phyloP scores from a whole-genome alignment of 1,139 yeast species.

The Kodamaea alishanica region DNA sequence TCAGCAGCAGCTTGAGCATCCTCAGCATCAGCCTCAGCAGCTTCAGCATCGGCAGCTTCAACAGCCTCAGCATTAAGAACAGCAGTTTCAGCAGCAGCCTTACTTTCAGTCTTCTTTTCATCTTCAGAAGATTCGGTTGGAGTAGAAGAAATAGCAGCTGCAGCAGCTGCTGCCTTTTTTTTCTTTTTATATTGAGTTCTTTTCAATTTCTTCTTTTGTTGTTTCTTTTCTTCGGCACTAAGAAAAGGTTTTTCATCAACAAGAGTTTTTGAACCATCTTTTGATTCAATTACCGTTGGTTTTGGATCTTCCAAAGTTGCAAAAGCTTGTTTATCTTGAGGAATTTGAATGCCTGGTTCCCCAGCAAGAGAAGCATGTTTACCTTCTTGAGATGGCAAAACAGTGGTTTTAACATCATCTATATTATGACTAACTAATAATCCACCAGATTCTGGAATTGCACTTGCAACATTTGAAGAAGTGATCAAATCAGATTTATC shows the following conservation, averaged over 20 bases:
- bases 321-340: conserved; percentile 37
- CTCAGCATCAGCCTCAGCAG: conserved; percentile 7
- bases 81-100: conserved; percentile 24
- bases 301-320: conserved; percentile 37
- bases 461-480: conserved; percentile 8
- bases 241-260: conserved; percentile 19
- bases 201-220: conserved; percentile 48
- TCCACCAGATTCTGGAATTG: conserved; percentile 47
- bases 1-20: conserved; percentile 5
- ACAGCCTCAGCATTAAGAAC: conserved; percentile 12
- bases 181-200: conserved; percentile 45
- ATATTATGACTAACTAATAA: conserved; percentile 16
- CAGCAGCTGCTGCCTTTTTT: conserved; percentile 29
- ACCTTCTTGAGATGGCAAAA: conserved; percentile 51
- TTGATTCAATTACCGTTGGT: conserved; percentile 35
- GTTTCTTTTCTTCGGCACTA: conserved; percentile 39
- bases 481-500: conserved; percentile 34
- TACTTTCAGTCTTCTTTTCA: conserved; percentile 4
- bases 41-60: conserved; percentile 9
- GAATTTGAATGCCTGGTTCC: conserved; percentile 55
- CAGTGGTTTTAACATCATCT: conserved; percentile 44
- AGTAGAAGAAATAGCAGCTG: conserved; percentile 10
- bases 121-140: conserved; percentile 7
- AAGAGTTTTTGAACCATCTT: conserved; percentile 18
- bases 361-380: conserved; percentile 46